A percentile compares a stretch with the other conserved stretches of the same genome.
phyloP scores from a whole-genome alignment of 805 yeast species.

The Teunomyces atbi region DNA sequence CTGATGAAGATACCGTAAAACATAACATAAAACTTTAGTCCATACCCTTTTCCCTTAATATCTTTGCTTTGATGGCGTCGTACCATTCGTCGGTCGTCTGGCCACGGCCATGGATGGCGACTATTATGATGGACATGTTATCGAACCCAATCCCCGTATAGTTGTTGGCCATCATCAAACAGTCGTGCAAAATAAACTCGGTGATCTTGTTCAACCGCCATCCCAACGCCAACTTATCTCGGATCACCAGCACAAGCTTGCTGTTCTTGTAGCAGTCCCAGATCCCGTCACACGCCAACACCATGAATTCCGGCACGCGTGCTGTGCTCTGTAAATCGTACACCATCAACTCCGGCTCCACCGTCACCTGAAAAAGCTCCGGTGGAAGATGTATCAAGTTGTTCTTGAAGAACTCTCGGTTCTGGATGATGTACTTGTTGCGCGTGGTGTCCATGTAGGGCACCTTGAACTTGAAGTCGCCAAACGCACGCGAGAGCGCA shows the following conservation, averaged over 20 bases:
- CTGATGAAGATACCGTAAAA: not conserved
- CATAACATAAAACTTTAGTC: not conserved
- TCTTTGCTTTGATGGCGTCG: constrained; percentile 44
- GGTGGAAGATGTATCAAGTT: constrained; percentile 39
- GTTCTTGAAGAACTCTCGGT: constrained; percentile 19
- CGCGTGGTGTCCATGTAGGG: constrained; percentile 30
- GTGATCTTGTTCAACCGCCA: constrained; percentile 57
- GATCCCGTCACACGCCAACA: constrained; percentile 46
- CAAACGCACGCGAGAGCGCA: constrained; percentile 45
- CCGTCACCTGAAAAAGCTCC: constrained; percentile 42
- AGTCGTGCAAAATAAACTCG: constrained; percentile 59
- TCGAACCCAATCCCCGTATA: constrained; percentile 80
- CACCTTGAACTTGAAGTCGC: constrained; percentile 42
- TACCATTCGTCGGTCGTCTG: constrained; percentile 59
- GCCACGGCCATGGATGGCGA: constrained; percentile 52
- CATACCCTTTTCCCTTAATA: constrained; percentile 10
- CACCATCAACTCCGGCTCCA: constrained; percentile 42
- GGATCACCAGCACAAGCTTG: constrained; percentile 50
- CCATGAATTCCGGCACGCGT: constrained; percentile 34
- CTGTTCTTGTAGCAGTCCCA: constrained; percentile 55
- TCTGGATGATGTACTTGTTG: constrained; percentile 31
- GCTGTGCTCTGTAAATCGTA: constrained; percentile 26
- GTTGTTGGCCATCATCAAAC: constrained; percentile 68
- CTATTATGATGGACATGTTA: constrained; percentile 73
- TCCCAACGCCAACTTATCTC: constrained; percentile 58